A percentile compares a stretch with the other conserved stretches of the same genome.
These are phyloP conservation scores for Boletus huronensis DNA, from an alignment of 768 basidiomycete genomes.

Conservation along the genomic window DNA sequence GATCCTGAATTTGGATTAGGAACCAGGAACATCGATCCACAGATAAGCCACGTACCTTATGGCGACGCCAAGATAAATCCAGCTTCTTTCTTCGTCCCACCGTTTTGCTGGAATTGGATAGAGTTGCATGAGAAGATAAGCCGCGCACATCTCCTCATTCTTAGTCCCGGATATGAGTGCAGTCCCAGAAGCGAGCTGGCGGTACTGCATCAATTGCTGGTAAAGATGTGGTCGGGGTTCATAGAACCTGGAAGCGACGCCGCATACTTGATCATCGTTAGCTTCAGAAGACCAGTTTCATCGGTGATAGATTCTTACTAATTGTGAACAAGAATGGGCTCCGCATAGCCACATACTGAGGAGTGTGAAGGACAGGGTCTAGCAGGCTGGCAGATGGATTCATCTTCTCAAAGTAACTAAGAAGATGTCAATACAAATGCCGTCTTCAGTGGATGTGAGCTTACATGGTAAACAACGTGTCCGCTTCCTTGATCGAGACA, in stretches of 20 bases:
- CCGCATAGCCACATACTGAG: constrained; percentile 73
- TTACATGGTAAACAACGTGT: constrained; percentile 70
- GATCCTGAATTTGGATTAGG: constrained; percentile 46
- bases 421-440: constrained; percentile 2
- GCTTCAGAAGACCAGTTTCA: neutral
- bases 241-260: constrained; percentile 82
- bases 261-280: constrained; percentile 61
- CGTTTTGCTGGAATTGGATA: constrained; percentile 70
- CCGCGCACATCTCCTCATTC: constrained; percentile 80
- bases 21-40: neutral
- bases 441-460: constrained; percentile 13
- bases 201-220: constrained; percentile 65
- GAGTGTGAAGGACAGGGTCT: constrained; percentile 81
- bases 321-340: constrained; percentile 93
- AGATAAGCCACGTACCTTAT: constrained; percentile 55
- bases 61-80: constrained; percentile 86
- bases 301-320: constrained; percentile 47
- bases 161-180: constrained; percentile 75
- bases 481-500: constrained; percentile 62
- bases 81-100: constrained; percentile 89
- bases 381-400: constrained; percentile 75
- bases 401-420: constrained; percentile 74
- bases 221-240: constrained; percentile 68
- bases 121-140: constrained; percentile 76
- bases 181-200: constrained; percentile 72